Base-by-base conservation (phyloP, 2,329 filamentous ascomycete genomes). In the Diaporthe ampelina region DNA sequence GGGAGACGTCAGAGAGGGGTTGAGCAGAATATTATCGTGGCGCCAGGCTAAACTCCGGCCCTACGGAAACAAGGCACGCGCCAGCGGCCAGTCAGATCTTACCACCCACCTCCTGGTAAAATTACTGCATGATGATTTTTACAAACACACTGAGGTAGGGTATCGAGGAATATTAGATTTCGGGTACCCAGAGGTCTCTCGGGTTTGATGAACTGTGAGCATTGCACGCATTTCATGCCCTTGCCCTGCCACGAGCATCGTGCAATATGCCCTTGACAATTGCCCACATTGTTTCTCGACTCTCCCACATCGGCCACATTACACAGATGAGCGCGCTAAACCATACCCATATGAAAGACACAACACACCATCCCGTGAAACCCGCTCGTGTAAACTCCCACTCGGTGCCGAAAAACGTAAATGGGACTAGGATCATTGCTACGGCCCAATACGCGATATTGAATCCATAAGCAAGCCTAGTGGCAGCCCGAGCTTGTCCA, bases 281-380 rank as follows among this genome's bases (percentile, higher is more conserved):
- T 21, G 78, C 72, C 70, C 75, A 75, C 73, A 83, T 80, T 11
- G 82, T 81, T 4, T 76, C 77, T 17, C 79, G 75, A 75, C 81
- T 83, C 78, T 85, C 84, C 37, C 82, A 80, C 37, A 85, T 73
- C 11, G 84, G 84, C 78, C 82, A 85, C 13, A 85, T 76, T 52
- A 84, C 81, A 74, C 84, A 85, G 65, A 83, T 81, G 8, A 78
- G 70, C 72, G 82, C 80, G 70, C 81, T 82, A 43, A 75, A 78
- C 81, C 82, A 85, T 9, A 84, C 81, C 84, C 83, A 86, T 15
- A 85, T 81, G 67, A 85, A 81, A 13, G 82, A 82, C 13, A 85
- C 80, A 7, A 84, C 81, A 15, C 83, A 82, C 81, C 82, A 85
- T 5, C 82, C 84, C 1, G 76, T 79, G 75, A 85, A 86, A 26